Evolutionary conservation across 306 rosid species (phyloP).

Genomic region (Vigna radiata): DNA sequence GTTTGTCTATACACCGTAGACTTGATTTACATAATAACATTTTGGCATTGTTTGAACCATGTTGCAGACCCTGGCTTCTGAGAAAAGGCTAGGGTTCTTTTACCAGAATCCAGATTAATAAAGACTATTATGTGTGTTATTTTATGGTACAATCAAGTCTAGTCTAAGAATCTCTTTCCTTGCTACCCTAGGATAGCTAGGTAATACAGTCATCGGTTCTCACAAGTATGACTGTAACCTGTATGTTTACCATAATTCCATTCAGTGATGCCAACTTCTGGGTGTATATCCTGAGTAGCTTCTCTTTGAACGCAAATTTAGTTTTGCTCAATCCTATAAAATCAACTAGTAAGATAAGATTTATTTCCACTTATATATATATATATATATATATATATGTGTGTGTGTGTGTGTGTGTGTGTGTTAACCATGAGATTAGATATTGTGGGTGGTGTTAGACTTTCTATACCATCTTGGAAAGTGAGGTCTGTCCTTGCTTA

Average conservation of each 20-base stretch:
- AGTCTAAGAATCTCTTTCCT: constrained; percentile 13
- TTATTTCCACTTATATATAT: no score
- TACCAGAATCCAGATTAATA: background rate
- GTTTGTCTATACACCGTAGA: background rate
- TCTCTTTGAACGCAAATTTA: background rate
- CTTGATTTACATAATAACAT: background rate
- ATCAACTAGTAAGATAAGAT: no score
- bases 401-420: no score
- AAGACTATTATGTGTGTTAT: background rate
- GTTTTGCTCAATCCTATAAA: no score
- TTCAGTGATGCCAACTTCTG: constrained; percentile 27
- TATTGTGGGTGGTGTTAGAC: no score
- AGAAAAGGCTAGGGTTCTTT: background rate
- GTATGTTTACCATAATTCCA: background rate
- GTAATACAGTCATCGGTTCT: constrained; percentile 1
- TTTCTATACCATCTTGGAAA: no score
- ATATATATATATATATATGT: no score
- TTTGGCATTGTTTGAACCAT: background rate
- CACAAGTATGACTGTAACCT: background rate
- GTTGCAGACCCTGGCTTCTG: background rate
- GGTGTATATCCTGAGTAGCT: constrained; percentile 29
- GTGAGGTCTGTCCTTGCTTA: no score
- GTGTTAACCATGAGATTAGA: no score
- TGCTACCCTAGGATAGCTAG: constrained; percentile 21
- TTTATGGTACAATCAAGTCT: constrained; percentile 2